These are phyloP conservation scores for Priceomyces carsonii DNA, from an alignment of 805 yeast genomes.

Conservation along the genomic window DNA sequence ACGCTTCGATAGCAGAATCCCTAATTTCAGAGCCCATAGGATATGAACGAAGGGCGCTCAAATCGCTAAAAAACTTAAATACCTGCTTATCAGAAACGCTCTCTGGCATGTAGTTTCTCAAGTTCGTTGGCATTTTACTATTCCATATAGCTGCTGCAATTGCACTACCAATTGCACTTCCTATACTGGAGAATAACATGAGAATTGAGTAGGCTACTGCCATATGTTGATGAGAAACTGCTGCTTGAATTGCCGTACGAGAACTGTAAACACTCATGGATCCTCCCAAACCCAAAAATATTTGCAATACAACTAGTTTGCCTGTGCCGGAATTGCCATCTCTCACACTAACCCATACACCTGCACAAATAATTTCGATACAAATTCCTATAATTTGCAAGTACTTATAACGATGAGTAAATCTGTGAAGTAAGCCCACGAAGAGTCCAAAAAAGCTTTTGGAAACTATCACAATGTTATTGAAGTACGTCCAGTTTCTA, in stretches of 20 bases:
- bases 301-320: conserved; percentile 30
- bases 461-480: conserved; percentile 35
- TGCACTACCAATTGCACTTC: conserved; percentile 41
- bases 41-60: conserved; percentile 19
- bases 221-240: conserved; percentile 43
- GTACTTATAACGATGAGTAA: conserved; percentile 35
- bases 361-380: not conserved
- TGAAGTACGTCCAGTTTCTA: conserved; percentile 37
- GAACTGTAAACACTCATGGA: conserved; percentile 37
- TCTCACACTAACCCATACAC: conserved; percentile 1
- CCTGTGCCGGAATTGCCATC: conserved; percentile 18
- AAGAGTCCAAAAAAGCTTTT: conserved; percentile 39
- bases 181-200: conserved; percentile 33
- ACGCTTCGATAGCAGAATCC: conserved; percentile 32
- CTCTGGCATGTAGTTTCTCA: conserved; percentile 28
- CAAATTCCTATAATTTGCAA: conserved; percentile 30
- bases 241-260: conserved; percentile 38
- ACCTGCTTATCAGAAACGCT: conserved; percentile 18
- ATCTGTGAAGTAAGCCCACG: conserved; percentile 34
- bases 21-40: conserved; percentile 25
- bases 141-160: conserved; percentile 36
- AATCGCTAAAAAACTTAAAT: conserved; percentile 17
- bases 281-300: conserved; percentile 42
- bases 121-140: conserved; percentile 26
- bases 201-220: conserved; percentile 40